Conservation (phyloP, 371 early-diverging fungal species). For the Mortierella sp. region DNA sequence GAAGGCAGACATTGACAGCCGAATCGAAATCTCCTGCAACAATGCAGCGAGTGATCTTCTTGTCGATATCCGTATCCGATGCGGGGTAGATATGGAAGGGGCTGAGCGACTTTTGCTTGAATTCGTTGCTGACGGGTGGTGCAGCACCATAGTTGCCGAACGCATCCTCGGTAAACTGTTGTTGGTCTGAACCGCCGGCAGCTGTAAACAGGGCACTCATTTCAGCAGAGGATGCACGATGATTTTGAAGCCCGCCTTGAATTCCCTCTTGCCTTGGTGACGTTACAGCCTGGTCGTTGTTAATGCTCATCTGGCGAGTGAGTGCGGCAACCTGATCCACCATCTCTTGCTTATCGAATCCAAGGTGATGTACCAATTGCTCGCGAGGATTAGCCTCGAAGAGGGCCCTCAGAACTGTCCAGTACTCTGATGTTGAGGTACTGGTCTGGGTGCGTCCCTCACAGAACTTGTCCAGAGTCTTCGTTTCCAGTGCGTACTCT, state of each 20-base stretch:
- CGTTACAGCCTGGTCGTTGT: slow-evolving; percentile 20
- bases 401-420: slow-evolving; percentile 88
- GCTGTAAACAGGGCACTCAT: slow-evolving; percentile 31
- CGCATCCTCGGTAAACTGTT: slow-evolving; percentile 27
- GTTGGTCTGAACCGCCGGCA: slow-evolving; percentile 19
- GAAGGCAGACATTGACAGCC: slow-evolving; percentile 88
- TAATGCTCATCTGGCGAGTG: slow-evolving; percentile 50
- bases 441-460: slow-evolving; percentile 64
- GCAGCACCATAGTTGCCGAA: slow-evolving; percentile 28
- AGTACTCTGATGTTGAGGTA: slow-evolving; percentile 62
- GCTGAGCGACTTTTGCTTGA: slow-evolving; percentile 37
- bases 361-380: slow-evolving; percentile 85
- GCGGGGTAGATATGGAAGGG: slow-evolving; percentile 73
- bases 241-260: slow-evolving; percentile 19
- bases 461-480: slow-evolving; percentile 64
- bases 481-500: slow-evolving; percentile 65
- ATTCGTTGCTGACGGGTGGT: slow-evolving; percentile 18
- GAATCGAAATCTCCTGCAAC: slow-evolving; percentile 92
- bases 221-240: slow-evolving; percentile 24
- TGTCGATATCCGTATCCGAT: slow-evolving; percentile 74
- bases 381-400: slow-evolving; percentile 85
- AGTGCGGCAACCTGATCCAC: slow-evolving; percentile 60
- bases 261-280: slow-evolving; percentile 34
- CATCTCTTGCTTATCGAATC: slow-evolving; percentile 79
- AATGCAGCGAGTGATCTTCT: slow-evolving; percentile 83